Conservation (phyloP, 805 yeast species). For the Starmerella vitae region DNA sequence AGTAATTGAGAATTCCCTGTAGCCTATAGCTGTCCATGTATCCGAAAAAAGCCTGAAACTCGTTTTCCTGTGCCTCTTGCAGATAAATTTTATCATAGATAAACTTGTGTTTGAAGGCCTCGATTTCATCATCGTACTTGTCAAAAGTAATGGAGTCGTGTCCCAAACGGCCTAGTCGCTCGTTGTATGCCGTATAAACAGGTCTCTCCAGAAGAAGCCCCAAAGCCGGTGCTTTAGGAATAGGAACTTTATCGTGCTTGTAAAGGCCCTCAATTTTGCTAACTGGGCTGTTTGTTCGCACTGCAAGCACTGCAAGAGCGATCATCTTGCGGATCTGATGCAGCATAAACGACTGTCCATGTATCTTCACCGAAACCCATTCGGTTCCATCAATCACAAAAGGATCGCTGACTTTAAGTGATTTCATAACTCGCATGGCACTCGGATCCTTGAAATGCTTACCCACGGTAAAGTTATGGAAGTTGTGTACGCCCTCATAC, state of each 20-base stretch:
- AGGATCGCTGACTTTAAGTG: slow-evolving; percentile 69
- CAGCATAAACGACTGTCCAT: slow-evolving; percentile 96
- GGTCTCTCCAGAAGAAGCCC: slow-evolving; percentile 86
- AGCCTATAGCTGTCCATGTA: slow-evolving; percentile 75
- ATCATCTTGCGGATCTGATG: slow-evolving; percentile 98
- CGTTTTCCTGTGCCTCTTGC: slow-evolving; percentile 79
- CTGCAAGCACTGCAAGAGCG: slow-evolving; percentile 77
- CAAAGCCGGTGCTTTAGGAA: slow-evolving; percentile 95
- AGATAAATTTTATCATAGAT: slow-evolving; percentile 86
- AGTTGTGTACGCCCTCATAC: slow-evolving; percentile 81
- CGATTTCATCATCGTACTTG: slow-evolving; percentile 55
- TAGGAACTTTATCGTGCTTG: slow-evolving; percentile 58
- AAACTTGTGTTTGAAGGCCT: slow-evolving; percentile 69
- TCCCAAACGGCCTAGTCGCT: slow-evolving; percentile 57
- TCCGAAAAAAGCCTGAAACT: slow-evolving; percentile 79
- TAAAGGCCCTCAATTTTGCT: slow-evolving; percentile 68
- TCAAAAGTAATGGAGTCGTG: slow-evolving; percentile 61
- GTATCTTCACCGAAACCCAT: slow-evolving; percentile 91
- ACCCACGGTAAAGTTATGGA: slow-evolving; percentile 80
- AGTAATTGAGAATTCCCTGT: slow-evolving; percentile 47
- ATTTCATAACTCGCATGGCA: slow-evolving; percentile 69
- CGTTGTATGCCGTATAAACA: slow-evolving; percentile 75
- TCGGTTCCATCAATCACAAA: slow-evolving; percentile 86
- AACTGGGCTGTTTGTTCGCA: slow-evolving; percentile 75
- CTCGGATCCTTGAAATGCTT: slow-evolving; percentile 72